phyloP scores from a whole-genome alignment of 306 rosid species.

The Castanopsis chinensis region DNA sequence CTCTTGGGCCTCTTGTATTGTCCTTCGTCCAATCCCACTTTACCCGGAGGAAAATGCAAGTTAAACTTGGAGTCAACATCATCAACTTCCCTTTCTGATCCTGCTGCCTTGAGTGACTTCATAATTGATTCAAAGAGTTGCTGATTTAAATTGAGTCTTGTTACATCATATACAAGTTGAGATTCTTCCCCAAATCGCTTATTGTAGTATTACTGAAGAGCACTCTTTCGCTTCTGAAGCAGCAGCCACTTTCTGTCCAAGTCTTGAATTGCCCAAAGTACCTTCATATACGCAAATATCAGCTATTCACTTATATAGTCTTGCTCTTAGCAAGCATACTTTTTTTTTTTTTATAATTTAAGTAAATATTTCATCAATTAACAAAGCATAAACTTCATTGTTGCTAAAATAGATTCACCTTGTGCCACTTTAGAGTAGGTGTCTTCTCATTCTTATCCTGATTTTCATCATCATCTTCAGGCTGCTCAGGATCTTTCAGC shows the following conservation, averaged over 20 bases:
- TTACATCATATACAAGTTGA: slow-evolving; percentile 73
- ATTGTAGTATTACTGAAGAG: slow-evolving; percentile 69
- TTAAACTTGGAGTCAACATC: slow-evolving; percentile 97
- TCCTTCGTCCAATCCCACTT: slow-evolving; percentile 90
- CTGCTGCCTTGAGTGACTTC: slow-evolving; percentile 87
- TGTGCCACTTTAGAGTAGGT: slow-evolving; percentile 89
- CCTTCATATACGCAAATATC: slow-evolving; percentile 39
- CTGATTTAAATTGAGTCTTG: slow-evolving; percentile 64
- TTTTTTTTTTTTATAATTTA: too few relatives aligned
- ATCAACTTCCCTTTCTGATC: slow-evolving; percentile 96
- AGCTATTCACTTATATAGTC: slow-evolving; percentile 13
- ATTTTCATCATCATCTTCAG: slow-evolving; percentile 49
- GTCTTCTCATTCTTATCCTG: slow-evolving; percentile 56
- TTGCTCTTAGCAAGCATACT: neutral
- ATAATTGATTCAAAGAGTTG: slow-evolving; percentile 84
- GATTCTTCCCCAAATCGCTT: slow-evolving; percentile 87
- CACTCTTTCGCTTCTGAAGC: slow-evolving; percentile 90
- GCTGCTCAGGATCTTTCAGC: slow-evolving; percentile 62
- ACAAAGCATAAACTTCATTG: neutral
- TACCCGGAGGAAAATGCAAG: slow-evolving; percentile 94
- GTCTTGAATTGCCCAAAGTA: slow-evolving; percentile 91
- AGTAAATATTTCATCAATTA: too few relatives aligned
- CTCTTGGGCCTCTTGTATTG: slow-evolving; percentile 90
- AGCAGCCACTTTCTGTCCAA: slow-evolving; percentile 93
- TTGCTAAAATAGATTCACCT: slow-evolving; percentile 41